phyloP scores from a whole-genome alignment of 1,284 basidiomycete genomes.

The Thecaphora frezii region DNA sequence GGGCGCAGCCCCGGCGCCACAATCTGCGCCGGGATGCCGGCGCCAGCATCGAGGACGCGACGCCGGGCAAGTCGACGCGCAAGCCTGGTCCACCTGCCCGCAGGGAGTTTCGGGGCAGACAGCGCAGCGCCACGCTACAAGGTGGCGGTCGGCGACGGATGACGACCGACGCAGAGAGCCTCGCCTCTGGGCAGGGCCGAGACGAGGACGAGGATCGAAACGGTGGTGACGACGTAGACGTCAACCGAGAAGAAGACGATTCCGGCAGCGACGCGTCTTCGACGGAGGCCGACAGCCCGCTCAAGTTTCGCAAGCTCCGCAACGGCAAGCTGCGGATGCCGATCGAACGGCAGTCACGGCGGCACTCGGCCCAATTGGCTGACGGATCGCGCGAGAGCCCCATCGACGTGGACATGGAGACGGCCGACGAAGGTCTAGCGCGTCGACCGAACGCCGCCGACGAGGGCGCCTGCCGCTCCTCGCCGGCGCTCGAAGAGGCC shows the following conservation, averaged over 20 bases:
- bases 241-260: constrained; percentile 4
- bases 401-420: constrained; percentile 33
- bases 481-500: constrained; percentile 11
- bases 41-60: no score
- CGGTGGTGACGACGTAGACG: background rate
- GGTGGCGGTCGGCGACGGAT: no score
- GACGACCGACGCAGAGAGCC: no score
- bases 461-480: constrained; percentile 1
- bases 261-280: constrained; percentile 7
- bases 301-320: constrained; percentile 47
- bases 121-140: no score
- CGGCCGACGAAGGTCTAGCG: constrained; percentile 5
- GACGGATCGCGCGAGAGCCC: constrained; percentile 1
- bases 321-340: constrained; percentile 45
- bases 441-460: background rate
- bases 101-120: no score
- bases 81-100: no score
- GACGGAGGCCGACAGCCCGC: constrained; percentile 31
- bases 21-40: background rate
- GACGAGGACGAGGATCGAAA: constrained; percentile 3
- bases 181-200: no score
- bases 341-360: background rate
- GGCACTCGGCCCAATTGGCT: background rate
- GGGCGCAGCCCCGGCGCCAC: background rate
- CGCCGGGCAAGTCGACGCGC: no score